A percentile compares a stretch with the other conserved stretches of the same genome.
Evolutionary conservation across 257 asterid species (phyloP).

Genomic region (Solanum clarkiae): DNA sequence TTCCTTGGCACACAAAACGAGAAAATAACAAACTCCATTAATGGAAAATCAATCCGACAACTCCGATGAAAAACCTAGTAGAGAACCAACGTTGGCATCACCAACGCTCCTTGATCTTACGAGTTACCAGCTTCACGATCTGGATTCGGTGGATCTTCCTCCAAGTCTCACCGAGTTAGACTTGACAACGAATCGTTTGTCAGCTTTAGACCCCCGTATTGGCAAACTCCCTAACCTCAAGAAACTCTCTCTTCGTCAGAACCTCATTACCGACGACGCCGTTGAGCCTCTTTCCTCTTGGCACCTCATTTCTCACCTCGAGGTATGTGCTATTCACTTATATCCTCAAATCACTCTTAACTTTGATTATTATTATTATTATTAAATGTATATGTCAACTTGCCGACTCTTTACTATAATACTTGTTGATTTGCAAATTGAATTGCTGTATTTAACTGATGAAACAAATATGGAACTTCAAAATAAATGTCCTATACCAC

Average conservation of each 20-base stretch:
- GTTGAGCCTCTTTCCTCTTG: conserved; percentile 58
- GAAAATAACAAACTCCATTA: not conserved
- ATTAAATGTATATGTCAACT: not conserved
- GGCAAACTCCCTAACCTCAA: conserved; percentile 57
- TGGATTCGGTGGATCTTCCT: conserved; percentile 63
- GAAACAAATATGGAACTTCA: not conserved
- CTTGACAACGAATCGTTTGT: conserved; percentile 84
- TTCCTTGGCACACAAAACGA: no score
- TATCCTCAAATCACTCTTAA: not conserved
- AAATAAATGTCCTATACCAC: not conserved
- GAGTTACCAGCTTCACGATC: conserved; percentile 86
- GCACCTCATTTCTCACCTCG: conserved; percentile 54
- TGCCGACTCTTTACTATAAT: not conserved
- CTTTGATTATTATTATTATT: not conserved
- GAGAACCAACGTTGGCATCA: conserved; percentile 16
- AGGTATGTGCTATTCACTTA: conserved; percentile 21
- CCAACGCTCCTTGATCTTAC: conserved; percentile 52
- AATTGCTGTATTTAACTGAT: not conserved
- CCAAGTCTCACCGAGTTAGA: conserved; percentile 58
- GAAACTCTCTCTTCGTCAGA: conserved; percentile 89
- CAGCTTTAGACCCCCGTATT: conserved; percentile 75
- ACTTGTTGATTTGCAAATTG: not conserved
- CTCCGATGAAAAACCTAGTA: conserved; percentile 1
- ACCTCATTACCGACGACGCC: conserved; percentile 54
- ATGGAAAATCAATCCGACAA: not conserved